Conservation (phyloP, 257 asterid species). For the Jaltomata sinuosa region DNA sequence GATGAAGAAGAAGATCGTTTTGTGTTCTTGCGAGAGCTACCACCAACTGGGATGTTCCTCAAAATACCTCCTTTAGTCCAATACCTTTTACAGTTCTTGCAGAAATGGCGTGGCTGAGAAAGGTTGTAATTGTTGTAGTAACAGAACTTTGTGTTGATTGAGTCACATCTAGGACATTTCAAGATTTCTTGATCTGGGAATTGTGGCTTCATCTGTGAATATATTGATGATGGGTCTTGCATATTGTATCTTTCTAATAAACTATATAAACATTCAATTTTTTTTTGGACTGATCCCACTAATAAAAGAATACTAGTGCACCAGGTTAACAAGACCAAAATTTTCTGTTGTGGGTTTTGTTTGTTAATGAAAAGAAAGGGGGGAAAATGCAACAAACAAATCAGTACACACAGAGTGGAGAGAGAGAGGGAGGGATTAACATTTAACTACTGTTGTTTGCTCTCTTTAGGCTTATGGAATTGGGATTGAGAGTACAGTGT, state of each 20-base stretch:
- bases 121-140: conserved; percentile 90
- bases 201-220: conserved; percentile 49
- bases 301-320: neutral
- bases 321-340: neutral
- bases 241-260: conserved; percentile 13
- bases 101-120: conserved; percentile 90
- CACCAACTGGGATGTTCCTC: conserved; percentile 85
- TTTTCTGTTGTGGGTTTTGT: neutral
- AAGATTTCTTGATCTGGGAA: conserved; percentile 66
- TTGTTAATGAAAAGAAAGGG: neutral
- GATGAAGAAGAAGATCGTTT: conserved; percentile 35
- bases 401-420: neutral
- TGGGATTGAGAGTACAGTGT: neutral
- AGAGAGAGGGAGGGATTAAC: neutral
- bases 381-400: neutral
- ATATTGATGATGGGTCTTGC: conserved; percentile 53
- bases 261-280: neutral
- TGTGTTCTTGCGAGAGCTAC: conserved; percentile 56
- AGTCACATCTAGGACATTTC: conserved; percentile 84
- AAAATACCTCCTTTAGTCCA: conserved; percentile 93
- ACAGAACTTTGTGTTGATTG: conserved; percentile 71
- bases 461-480: neutral
- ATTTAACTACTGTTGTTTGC: neutral
- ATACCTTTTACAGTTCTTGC: conserved; percentile 75
- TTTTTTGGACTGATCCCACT: neutral